Conservation (phyloP, 1,284 basidiomycete genomes). For the Leccinum pachyderme region DNA sequence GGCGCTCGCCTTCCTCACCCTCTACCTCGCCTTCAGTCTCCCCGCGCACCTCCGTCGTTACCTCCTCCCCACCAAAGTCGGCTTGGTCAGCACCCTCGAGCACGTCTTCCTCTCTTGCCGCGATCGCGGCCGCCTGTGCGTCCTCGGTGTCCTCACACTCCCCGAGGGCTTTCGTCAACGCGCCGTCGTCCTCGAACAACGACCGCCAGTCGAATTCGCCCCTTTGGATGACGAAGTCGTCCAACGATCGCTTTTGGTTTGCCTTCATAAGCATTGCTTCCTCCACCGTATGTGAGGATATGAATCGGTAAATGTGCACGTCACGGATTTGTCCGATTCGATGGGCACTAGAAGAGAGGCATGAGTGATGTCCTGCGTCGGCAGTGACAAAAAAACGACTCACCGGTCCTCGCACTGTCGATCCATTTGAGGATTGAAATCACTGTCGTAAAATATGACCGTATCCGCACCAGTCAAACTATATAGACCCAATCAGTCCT, state of each 20-base stretch:
- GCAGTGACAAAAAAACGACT: constrained; percentile 18
- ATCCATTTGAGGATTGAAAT: constrained; percentile 98
- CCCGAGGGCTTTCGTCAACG: constrained; percentile 68
- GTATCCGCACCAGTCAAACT: constrained; percentile 96
- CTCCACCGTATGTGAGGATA: constrained; percentile 91
- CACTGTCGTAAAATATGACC: constrained; percentile 95
- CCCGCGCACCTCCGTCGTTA: constrained; percentile 20
- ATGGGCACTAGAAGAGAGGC: constrained; percentile 60
- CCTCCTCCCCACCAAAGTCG: constrained; percentile 58
- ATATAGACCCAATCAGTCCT: constrained; percentile 32
- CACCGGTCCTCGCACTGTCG: constrained; percentile 94
- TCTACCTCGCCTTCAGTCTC: constrained; percentile 21
- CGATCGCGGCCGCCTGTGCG: constrained; percentile 75
- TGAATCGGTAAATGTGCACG: constrained; percentile 96
- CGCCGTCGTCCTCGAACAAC: constrained; percentile 61
- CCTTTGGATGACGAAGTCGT: constrained; percentile 91
- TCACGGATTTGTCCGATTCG: constrained; percentile 96
- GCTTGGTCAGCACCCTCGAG: constrained; percentile 75
- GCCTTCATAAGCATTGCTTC: constrained; percentile 96
- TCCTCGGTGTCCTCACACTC: constrained; percentile 91
- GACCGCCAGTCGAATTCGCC: constrained; percentile 96
- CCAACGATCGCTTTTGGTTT: constrained; percentile 91
- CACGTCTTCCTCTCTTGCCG: constrained; percentile 69
- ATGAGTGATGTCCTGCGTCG: constrained; percentile 1
- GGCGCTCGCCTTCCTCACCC: constrained; percentile 32